These are phyloP conservation scores for Aureobasidium pullulans DNA, from an alignment of 2,329 filamentous ascomycete species.

Conservation along the genomic window DNA sequence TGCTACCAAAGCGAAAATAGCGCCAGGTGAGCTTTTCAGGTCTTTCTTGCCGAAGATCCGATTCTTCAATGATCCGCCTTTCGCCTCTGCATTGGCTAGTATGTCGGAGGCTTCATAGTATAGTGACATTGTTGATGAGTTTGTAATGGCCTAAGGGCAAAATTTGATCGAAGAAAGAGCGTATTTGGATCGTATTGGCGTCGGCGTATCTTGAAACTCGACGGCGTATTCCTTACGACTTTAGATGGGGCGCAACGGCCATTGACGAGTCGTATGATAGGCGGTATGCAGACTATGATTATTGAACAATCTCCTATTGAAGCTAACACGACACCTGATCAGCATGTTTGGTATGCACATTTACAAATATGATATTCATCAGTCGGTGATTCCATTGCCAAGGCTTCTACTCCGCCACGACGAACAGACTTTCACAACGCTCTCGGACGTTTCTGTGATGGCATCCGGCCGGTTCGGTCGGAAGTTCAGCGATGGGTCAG, in stretches of 20 bases:
- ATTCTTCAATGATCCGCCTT: slow-evolving; percentile 79
- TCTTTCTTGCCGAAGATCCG: slow-evolving; percentile 68
- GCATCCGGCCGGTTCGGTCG: background rate
- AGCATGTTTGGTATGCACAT: no score
- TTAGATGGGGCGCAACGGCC: background rate
- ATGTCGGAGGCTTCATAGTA: slow-evolving; percentile 86
- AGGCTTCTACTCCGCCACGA: background rate
- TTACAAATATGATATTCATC: no score
- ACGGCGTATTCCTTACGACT: background rate
- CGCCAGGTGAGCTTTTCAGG: slow-evolving; percentile 68
- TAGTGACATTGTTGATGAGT: slow-evolving; percentile 64
- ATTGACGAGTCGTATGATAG: background rate
- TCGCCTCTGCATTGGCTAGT: slow-evolving; percentile 54
- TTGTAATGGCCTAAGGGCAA: background rate
- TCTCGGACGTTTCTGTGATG: background rate
- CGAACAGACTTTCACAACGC: background rate
- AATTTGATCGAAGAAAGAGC: slow-evolving; percentile 2
- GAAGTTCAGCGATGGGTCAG: background rate
- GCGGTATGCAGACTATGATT: background rate
- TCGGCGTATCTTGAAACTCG: background rate
- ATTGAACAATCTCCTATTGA: background rate
- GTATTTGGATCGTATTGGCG: background rate
- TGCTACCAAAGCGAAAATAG: slow-evolving; percentile 78
- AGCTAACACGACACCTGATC: background rate
- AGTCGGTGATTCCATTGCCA: background rate